phyloP scores from a whole-genome alignment of 495 filamentous ascomycete species.

The Daldinia vernicosa region DNA sequence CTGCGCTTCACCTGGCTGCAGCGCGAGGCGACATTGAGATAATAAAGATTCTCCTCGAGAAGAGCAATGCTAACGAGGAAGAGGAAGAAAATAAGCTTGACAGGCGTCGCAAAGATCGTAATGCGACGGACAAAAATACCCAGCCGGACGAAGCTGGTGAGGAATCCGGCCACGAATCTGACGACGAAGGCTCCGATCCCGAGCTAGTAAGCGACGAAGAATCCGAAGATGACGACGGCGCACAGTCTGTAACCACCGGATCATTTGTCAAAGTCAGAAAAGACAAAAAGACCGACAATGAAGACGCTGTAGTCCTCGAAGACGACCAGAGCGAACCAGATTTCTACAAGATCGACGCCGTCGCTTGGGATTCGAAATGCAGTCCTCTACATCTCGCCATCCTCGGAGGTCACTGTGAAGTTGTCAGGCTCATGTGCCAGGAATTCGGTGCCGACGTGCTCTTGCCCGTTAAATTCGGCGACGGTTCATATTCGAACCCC shows the following conservation, averaged over 20 bases:
- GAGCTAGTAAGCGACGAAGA: slow-evolving; percentile 50
- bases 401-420: slow-evolving; percentile 69
- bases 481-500: slow-evolving; percentile 54
- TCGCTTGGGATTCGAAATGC: slow-evolving; percentile 77
- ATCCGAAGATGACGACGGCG: slow-evolving; percentile 53
- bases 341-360: slow-evolving; percentile 77
- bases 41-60: slow-evolving; percentile 71
- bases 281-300: slow-evolving; percentile 45
- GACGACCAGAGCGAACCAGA: slow-evolving; percentile 73
- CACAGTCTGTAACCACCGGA: slow-evolving; percentile 62
- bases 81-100: slow-evolving; percentile 68
- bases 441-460: slow-evolving; percentile 78
- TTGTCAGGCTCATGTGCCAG: slow-evolving; percentile 73
- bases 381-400: slow-evolving; percentile 83
- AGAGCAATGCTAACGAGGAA: slow-evolving; percentile 75
- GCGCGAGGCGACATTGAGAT: slow-evolving; percentile 73
- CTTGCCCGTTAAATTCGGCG: slow-evolving; percentile 69
- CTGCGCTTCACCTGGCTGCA: slow-evolving; percentile 80
- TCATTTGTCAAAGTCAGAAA: slow-evolving; percentile 74
- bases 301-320: slow-evolving; percentile 51
- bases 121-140: background rate
- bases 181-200: slow-evolving; percentile 49
- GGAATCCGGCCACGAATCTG: slow-evolving; percentile 37
- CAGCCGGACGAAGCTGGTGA: slow-evolving; percentile 17
- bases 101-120: slow-evolving; percentile 51